A percentile compares a stretch with the other conserved stretches of the same genome.
These are phyloP conservation scores for Clausena lansium DNA, from an alignment of 345 rosid species.

Conservation along the genomic window DNA sequence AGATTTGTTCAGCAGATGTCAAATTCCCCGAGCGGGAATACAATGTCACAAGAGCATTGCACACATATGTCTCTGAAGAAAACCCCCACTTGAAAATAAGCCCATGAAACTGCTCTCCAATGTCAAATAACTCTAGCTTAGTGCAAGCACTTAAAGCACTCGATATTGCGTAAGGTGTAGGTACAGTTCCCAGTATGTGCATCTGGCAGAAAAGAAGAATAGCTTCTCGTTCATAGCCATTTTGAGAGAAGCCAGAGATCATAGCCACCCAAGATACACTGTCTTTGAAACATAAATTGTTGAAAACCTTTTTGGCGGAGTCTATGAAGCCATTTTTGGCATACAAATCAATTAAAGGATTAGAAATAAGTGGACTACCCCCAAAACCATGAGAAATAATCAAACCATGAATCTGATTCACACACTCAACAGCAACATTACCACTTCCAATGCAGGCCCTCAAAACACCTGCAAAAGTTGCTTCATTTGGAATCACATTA, in stretches of 20 bases:
- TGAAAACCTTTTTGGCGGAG: slow-evolving; percentile 58
- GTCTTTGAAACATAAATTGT: slow-evolving; percentile 50
- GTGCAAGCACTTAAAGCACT: slow-evolving; percentile 84
- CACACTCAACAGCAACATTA: slow-evolving; percentile 29
- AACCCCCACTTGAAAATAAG: slow-evolving; percentile 71
- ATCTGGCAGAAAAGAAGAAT: slow-evolving; percentile 53
- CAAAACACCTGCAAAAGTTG: slow-evolving; percentile 40
- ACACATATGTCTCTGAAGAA: slow-evolving; percentile 60
- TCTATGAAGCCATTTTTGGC: slow-evolving; percentile 54
- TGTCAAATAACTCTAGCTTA: slow-evolving; percentile 48
- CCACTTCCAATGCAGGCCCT: slow-evolving; percentile 47
- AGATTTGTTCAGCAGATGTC: slow-evolving; percentile 66
- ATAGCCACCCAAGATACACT: slow-evolving; percentile 81
- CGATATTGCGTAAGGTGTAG: slow-evolving; percentile 75
- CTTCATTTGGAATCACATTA: slow-evolving; percentile 39
- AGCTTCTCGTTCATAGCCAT: slow-evolving; percentile 60
- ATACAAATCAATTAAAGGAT: slow-evolving; percentile 69
- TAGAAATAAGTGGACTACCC: slow-evolving; percentile 42
- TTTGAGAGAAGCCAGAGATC: slow-evolving; percentile 72
- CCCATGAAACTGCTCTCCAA: slow-evolving; percentile 73
- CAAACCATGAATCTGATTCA: slow-evolving; percentile 66
- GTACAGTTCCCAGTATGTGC: slow-evolving; percentile 48
- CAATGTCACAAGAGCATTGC: slow-evolving; percentile 81
- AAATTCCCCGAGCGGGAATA: slow-evolving; percentile 59
- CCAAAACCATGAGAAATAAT: slow-evolving; percentile 55